phyloP scores from a whole-genome alignment of 176 grass and related monocot species.

The Juncus inflexus region DNA sequence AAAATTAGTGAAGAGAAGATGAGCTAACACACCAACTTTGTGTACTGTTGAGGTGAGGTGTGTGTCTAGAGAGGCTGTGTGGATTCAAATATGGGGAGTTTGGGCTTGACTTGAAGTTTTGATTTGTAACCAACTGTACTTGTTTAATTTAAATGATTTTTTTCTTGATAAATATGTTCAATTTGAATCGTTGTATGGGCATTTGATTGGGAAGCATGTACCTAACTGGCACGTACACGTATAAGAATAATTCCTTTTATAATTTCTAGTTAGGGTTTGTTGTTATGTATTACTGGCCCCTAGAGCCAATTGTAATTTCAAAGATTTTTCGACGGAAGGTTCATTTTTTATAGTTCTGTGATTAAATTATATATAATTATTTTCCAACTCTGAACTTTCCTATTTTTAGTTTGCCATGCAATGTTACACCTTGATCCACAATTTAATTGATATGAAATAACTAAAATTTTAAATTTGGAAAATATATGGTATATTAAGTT shows the following conservation, averaged over 20 bases:
- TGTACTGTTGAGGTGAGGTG: neutral
- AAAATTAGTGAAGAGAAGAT: slow-evolving; percentile 34
- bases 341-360: no score
- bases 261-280: neutral
- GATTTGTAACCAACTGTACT: slow-evolving; percentile 23
- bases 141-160: no score
- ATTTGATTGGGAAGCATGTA: slow-evolving; percentile 1
- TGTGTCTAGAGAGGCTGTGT: slow-evolving; percentile 4
- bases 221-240: neutral
- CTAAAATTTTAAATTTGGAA: neutral
- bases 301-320: neutral
- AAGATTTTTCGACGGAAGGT: no score
- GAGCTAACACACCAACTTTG: slow-evolving; percentile 70
- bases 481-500: no score
- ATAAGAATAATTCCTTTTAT: slow-evolving; percentile 9
- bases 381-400: no score
- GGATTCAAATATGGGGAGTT: slow-evolving; percentile 4
- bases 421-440: neutral
- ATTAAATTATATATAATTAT: no score
- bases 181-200: neutral
- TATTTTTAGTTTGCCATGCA: neutral
- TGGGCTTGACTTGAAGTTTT: slow-evolving; percentile 31
- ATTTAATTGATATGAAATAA: neutral
- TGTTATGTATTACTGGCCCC: neutral
- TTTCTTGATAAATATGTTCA: no score